phyloP scores from a whole-genome alignment of 2,329 filamentous ascomycete species.

The Pseudogymnoascus sp. region DNA sequence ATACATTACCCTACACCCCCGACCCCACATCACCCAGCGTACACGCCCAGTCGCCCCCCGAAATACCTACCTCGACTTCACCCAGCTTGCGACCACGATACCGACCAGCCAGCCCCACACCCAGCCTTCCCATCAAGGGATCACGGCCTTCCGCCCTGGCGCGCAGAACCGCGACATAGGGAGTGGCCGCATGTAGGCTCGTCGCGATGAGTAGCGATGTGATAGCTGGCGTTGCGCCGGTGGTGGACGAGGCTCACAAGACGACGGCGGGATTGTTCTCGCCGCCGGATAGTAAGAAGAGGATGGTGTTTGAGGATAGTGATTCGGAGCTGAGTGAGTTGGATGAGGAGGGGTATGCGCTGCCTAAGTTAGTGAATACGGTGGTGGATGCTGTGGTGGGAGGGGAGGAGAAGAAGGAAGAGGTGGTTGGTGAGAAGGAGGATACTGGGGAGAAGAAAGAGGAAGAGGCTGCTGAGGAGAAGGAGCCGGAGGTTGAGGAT shows the following conservation, averaged over 20 bases:
- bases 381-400: slow-evolving; percentile 11
- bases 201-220: slow-evolving; percentile 23
- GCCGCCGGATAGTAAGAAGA: slow-evolving; percentile 56
- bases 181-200: background rate
- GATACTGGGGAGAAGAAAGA: slow-evolving; percentile 24
- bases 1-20: no score
- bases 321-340: slow-evolving; percentile 61
- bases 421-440: slow-evolving; percentile 15
- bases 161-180: slow-evolving; percentile 20
- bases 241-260: slow-evolving; percentile 12
- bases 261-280: slow-evolving; percentile 41
- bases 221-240: slow-evolving; percentile 19
- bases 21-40: no score
- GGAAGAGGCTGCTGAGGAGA: slow-evolving; percentile 20
- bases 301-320: slow-evolving; percentile 50
- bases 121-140: slow-evolving; percentile 7
- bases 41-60: no score
- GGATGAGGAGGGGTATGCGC: slow-evolving; percentile 37
- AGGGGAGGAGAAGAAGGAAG: slow-evolving; percentile 9
- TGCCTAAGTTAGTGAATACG: slow-evolving; percentile 7
- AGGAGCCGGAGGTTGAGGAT: slow-evolving; percentile 41
- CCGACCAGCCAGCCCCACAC: background rate
- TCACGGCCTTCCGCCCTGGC: slow-evolving; percentile 12
- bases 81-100: background rate
- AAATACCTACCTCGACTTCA: no score